phyloP scores from a whole-genome alignment of 75 land plant genomes.

The Larix kaempferi region DNA sequence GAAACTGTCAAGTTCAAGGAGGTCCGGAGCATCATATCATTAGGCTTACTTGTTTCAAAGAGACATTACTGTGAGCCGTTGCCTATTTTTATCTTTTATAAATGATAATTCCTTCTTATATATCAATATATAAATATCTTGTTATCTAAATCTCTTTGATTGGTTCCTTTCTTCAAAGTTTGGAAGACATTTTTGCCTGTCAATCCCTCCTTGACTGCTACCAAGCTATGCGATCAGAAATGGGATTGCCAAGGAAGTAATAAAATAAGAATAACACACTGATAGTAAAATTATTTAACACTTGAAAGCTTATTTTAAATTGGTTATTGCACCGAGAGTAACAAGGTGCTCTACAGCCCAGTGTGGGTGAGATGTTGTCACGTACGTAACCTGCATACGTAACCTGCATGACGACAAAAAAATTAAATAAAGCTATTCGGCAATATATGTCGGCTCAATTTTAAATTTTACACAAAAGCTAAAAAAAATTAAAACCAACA shows the following conservation, averaged over 20 bases:
- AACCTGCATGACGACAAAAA: too few species aligned
- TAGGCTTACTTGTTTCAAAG: conserved; percentile 4
- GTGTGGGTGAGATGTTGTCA: too few species aligned
- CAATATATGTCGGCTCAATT: too few species aligned
- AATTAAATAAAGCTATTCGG: too few species aligned
- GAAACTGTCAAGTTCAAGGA: conserved; percentile 6
- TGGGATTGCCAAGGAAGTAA: not conserved
- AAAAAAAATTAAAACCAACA: too few species aligned
- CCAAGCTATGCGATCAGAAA: not conserved
- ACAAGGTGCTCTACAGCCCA: not conserved
- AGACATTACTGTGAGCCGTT: not conserved
- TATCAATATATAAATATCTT: not conserved
- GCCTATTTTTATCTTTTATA: not conserved
- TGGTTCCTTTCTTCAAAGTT: not conserved
- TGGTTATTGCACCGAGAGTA: not conserved
- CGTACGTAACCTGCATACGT: too few species aligned
- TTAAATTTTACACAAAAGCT: too few species aligned
- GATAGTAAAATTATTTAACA: not conserved
- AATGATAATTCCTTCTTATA: not conserved
- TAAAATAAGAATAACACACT: not conserved
- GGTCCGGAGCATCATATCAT: not conserved
- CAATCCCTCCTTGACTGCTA: not conserved
- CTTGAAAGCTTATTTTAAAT: not conserved
- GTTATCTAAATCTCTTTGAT: not conserved
- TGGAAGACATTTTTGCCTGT: not conserved